Conservation (phyloP, 768 basidiomycete species). For the Neoboletus subvelutipes region DNA sequence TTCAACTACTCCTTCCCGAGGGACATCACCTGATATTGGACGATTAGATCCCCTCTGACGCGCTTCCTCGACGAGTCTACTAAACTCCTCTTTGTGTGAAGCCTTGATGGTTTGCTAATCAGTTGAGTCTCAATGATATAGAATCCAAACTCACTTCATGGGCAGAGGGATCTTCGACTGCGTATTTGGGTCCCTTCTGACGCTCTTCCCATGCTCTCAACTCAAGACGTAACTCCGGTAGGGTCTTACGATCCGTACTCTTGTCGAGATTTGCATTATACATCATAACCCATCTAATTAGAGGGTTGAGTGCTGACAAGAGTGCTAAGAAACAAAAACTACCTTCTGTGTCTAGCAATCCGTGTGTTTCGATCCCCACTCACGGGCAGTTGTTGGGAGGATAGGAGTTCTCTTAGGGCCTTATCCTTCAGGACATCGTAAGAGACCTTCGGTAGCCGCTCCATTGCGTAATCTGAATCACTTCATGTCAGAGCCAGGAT, state of each 20-base stretch:
- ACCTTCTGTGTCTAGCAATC: slow-evolving; percentile 63
- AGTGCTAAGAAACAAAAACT: slow-evolving; percentile 3
- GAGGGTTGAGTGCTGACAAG: neutral
- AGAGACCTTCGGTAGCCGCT: slow-evolving; percentile 59
- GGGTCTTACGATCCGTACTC: slow-evolving; percentile 45
- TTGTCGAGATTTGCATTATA: slow-evolving; percentile 74
- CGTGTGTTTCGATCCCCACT: slow-evolving; percentile 52
- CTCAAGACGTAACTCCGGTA: slow-evolving; percentile 48
- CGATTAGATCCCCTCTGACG: slow-evolving; percentile 34
- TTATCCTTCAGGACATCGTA: slow-evolving; percentile 65
- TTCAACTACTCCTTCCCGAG: slow-evolving; percentile 30
- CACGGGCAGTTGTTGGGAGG: slow-evolving; percentile 47
- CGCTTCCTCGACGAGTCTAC: slow-evolving; percentile 35
- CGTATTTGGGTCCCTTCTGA: slow-evolving; percentile 35
- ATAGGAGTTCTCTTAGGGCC: slow-evolving; percentile 55
- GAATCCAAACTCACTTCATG: slow-evolving; percentile 38
- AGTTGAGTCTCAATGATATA: neutral
- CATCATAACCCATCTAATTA: slow-evolving; percentile 61
- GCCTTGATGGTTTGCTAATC: slow-evolving; percentile 4
- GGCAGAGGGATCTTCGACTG: slow-evolving; percentile 38
- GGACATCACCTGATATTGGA: neutral
- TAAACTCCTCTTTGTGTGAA: slow-evolving; percentile 35
- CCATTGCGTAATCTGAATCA: slow-evolving; percentile 35
- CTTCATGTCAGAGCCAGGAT: slow-evolving; percentile 20
- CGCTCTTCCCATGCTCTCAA: slow-evolving; percentile 59